Percentiles rank a stretch among this genome's conserved stretches.
Conservation (phyloP, 2,329 filamentous ascomycete genomes). For the Scytalidium lignicola region DNA sequence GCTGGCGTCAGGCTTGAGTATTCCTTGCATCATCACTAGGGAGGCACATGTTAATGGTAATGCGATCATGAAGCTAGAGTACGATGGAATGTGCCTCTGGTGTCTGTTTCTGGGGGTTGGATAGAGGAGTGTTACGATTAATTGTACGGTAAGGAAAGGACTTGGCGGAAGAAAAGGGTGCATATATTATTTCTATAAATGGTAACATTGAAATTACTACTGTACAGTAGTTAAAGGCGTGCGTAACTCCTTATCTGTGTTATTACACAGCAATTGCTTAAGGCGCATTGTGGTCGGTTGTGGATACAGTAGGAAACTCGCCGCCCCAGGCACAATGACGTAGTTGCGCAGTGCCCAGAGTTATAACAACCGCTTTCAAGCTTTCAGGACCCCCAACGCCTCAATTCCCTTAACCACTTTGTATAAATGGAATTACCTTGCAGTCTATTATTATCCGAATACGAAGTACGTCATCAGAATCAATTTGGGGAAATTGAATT, state of each 20-base stretch:
- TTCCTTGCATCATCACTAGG: neutral
- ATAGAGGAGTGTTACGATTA: neutral
- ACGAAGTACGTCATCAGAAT: too few species aligned
- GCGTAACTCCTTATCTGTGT: too few species aligned
- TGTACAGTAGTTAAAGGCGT: too few species aligned
- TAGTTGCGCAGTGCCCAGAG: too few species aligned
- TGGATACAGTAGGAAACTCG: too few species aligned
- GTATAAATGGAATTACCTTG: too few species aligned
- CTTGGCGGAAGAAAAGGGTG: neutral
- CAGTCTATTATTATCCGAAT: too few species aligned
- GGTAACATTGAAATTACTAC: too few species aligned
- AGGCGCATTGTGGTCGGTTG: too few species aligned
- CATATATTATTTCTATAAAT: neutral
- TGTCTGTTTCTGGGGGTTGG: neutral
- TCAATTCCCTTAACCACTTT: neutral
- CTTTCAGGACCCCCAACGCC: neutral
- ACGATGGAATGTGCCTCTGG: neutral
- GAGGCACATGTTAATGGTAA: neutral
- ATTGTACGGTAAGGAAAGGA: neutral
- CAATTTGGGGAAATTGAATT: too few species aligned
- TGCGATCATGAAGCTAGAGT: neutral
- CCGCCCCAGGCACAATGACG: too few species aligned
- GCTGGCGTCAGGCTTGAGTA: constrained; percentile 21
- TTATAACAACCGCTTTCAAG: neutral
- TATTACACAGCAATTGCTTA: too few species aligned